Evolutionary conservation across 495 filamentous ascomycete genomes (phyloP).

Genomic region (Tuber microsphaerosporum): DNA sequence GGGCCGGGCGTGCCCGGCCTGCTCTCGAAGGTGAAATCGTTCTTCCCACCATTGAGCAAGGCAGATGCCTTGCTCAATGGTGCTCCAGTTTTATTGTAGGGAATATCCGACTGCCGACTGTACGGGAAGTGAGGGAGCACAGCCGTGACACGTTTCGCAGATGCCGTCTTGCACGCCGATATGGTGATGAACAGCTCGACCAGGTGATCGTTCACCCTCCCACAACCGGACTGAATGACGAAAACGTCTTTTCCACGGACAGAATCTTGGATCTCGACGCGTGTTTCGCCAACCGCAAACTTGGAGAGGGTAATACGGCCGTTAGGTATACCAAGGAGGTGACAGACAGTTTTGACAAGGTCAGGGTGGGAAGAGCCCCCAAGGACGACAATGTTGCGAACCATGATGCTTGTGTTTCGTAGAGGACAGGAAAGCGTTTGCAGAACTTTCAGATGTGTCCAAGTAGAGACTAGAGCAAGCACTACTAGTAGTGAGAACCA

Average conservation of each 20-base stretch:
- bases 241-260: slow-evolving; percentile 97
- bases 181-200: slow-evolving; percentile 95
- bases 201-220: slow-evolving; percentile 89
- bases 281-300: slow-evolving; percentile 88
- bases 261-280: slow-evolving; percentile 89
- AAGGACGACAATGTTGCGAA: slow-evolving; percentile 91
- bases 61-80: slow-evolving; percentile 62
- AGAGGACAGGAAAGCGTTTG: slow-evolving; percentile 1
- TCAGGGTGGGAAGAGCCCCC: slow-evolving; percentile 87
- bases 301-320: slow-evolving; percentile 78
- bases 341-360: slow-evolving; percentile 77
- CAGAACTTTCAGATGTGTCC: neutral
- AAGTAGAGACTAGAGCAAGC: neutral
- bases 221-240: slow-evolving; percentile 80
- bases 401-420: slow-evolving; percentile 52
- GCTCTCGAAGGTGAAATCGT: slow-evolving; percentile 86
- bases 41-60: slow-evolving; percentile 47
- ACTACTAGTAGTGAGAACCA: neutral
- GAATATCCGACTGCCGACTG: slow-evolving; percentile 86
- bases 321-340: slow-evolving; percentile 72
- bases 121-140: slow-evolving; percentile 96
- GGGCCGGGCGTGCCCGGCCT: slow-evolving; percentile 77
- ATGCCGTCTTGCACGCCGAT: slow-evolving; percentile 94
- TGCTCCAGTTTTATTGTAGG: slow-evolving; percentile 89
- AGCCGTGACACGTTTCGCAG: slow-evolving; percentile 80